Evolutionary conservation across 768 basidiomycete genomes (phyloP), one percentile per base, ranked within the genome.

Genomic region (Mrakia frigida): DNA sequence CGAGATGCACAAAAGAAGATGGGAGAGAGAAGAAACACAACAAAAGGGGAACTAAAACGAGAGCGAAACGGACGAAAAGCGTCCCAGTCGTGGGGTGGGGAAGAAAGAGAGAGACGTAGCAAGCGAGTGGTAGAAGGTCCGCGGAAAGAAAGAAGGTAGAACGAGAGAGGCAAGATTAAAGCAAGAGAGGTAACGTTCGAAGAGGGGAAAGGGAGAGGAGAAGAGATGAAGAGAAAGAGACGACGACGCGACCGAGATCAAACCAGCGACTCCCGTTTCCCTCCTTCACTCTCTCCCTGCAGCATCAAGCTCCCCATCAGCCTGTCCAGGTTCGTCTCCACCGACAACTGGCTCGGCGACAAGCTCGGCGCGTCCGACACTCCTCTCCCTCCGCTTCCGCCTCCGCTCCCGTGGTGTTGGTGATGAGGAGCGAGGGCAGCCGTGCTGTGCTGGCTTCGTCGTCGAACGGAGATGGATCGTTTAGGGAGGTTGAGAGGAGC

Each of bases 81-180:
- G 46, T n/a, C n/a, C n/a, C n/a, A n/a, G n/a, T n/a, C n/a, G n/a
- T n/a, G n/a, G n/a, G n/a, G n/a, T n/a, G 21, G 6, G 21, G 2
- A 14, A 14, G 14, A 46, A 14, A 46, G 43, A 46, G 13, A 50
- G 21, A 91, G 92, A 82, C 86, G 86, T 53, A 89, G 91, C 35
- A 41, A 31, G 14, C 3, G 6, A n/a, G 28, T n/a, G n/a, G n/a
- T n/a, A n/a, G 56, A 28, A 9, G 56, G 56, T 5, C 7, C 5
- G n/a, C n/a, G n/a, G n/a, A 28, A 56, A 56, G 10, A 56, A 3
- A 25, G 28, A 56, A 23, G 11, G 53, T 3, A n/a, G 21, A 25
- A 14, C 6, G 43, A 46, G 43, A 18, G 43, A n/a, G 23, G 25
- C n/a, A 28, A 6, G 4, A 56, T 50, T 50, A 50, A 50, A 50